Conservation (phyloP, 345 rosid genomes). For the Gossypium mustelinum region DNA sequence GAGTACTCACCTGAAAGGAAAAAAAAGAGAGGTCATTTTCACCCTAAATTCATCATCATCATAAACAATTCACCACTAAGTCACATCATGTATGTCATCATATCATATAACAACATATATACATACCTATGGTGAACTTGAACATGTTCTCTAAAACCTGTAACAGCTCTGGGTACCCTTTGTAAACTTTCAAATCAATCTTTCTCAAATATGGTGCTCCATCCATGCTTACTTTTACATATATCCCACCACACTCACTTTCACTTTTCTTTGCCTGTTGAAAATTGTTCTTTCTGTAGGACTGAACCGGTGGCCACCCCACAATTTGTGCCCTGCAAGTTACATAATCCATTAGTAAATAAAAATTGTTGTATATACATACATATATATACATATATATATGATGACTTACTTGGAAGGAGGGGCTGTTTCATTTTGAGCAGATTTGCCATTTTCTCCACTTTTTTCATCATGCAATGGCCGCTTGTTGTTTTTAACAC, state of each 20-base stretch:
- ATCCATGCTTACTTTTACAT: constrained; percentile 86
- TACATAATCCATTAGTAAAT: too few species aligned
- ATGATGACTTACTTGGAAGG: constrained; percentile 54
- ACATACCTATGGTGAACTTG: constrained; percentile 52
- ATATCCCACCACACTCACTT: constrained; percentile 45
- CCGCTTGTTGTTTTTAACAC: constrained; percentile 54
- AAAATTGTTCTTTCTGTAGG: constrained; percentile 51
- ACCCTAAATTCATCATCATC: background rate
- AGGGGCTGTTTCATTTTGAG: constrained; percentile 36
- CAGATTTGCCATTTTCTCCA: constrained; percentile 23
- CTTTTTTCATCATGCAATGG: constrained; percentile 23
- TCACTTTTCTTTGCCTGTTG: constrained; percentile 41
- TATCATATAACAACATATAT: background rate
- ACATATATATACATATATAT: too few species aligned
- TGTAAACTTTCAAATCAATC: constrained; percentile 57
- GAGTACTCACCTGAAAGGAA: constrained; percentile 46
- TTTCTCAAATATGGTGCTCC: constrained; percentile 85
- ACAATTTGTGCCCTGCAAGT: constrained; percentile 54
- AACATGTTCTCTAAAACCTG: constrained; percentile 69
- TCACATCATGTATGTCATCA: background rate
- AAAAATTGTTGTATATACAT: too few species aligned
- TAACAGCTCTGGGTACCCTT: constrained; percentile 51
- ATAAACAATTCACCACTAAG: background rate
- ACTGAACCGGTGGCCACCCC: constrained; percentile 80
- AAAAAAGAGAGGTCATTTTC: constrained; percentile 3